Percentiles rank a stretch among this genome's conserved stretches.
Evolutionary conservation across 352 stramenopile species (phyloP).

Genomic region (Pythium dissimile): DNA sequence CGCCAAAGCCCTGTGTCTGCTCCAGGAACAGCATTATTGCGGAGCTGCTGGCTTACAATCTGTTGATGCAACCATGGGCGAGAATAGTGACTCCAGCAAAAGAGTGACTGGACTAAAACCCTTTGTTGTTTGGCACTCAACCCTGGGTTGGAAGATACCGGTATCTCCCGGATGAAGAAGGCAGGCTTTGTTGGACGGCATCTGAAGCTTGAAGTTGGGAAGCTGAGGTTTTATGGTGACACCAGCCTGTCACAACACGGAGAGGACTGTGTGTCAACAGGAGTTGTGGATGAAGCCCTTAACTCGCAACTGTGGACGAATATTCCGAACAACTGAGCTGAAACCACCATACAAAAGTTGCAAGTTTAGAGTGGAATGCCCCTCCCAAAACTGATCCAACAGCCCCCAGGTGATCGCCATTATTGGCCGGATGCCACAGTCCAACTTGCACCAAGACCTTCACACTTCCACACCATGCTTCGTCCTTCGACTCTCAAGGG

Average conservation of each 20-base stretch:
- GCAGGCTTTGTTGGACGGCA: neutral
- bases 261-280: neutral
- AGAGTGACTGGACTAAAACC: neutral
- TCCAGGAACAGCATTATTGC: conserved; percentile 72
- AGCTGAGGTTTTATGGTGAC: conserved; percentile 23
- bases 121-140: neutral
- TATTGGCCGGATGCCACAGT: neutral
- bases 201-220: conserved; percentile 15
- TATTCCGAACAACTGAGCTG: neutral
- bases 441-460: conserved; percentile 2
- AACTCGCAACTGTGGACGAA: conserved; percentile 25
- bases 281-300: too few relatives aligned
- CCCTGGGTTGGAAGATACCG: neutral
- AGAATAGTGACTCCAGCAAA: neutral
- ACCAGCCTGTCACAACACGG: conserved; percentile 10
- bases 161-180: neutral
- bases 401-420: neutral
- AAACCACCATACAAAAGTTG: neutral
- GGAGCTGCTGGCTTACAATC: neutral
- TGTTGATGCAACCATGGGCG: conserved; percentile 15
- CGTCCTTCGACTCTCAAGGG: conserved; percentile 22
- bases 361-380: neutral
- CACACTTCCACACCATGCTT: conserved; percentile 23
- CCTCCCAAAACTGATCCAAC: too few relatives aligned
- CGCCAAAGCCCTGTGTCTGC: conserved; percentile 70